A percentile compares a stretch with the other conserved stretches of the same genome.
Evolutionary conservation across 208 protist genomes (phyloP).

Genomic region (Herpetomonas tarakana): DNA sequence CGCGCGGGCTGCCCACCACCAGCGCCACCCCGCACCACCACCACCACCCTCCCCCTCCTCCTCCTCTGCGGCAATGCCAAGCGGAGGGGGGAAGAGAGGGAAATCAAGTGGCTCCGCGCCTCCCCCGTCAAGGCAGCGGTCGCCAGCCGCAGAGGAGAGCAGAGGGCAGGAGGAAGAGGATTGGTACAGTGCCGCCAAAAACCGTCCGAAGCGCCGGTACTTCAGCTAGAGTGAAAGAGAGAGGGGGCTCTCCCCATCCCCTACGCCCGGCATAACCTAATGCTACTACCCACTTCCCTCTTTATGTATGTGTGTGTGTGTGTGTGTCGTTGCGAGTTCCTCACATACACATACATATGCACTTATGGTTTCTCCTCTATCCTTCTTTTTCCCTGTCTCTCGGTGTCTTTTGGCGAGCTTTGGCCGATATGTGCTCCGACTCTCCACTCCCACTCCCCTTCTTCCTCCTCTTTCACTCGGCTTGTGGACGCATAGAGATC

Average conservation of each 20-base stretch:
- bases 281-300: background rate
- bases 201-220: constrained; percentile 36
- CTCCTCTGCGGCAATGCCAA: background rate
- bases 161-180: constrained; percentile 3
- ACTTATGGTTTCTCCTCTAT: no score
- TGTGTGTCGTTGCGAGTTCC: no score
- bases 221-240: constrained; percentile 18
- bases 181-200: constrained; percentile 22
- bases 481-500: no score
- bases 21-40: background rate
- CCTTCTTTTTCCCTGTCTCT: constrained; percentile 7
- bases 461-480: no score
- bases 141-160: background rate
- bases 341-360: constrained; percentile 2
- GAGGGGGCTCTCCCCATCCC: background rate
- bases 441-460: no score
- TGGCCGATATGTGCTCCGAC: no score
- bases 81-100: no score
- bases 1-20: background rate
- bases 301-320: background rate
- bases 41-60: background rate
- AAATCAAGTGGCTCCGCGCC: no score
- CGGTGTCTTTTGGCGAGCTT: constrained; percentile 1
- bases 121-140: no score
- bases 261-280: background rate